Evolutionary conservation across 2,329 filamentous ascomycete species (phyloP), one percentile per base, ranked within the genome.

Genomic region (Beauveria sp.): DNA sequence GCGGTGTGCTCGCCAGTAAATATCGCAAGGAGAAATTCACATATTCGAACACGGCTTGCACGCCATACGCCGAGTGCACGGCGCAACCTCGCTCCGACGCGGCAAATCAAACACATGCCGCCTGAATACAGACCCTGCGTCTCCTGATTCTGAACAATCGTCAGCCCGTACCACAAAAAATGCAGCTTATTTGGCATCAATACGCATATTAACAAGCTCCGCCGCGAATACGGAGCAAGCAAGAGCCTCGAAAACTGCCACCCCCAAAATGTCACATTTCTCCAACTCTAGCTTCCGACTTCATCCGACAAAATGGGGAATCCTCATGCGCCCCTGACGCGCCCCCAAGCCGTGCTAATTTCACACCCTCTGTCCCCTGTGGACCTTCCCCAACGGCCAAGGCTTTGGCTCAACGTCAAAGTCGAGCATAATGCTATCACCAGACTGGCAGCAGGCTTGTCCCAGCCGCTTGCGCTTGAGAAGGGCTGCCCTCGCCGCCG

Each of bases 301-400:
- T 62, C 26, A 20, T 58, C 60, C 60, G 60, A 62, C 46, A 46
- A 58, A 57, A 58, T 62, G 54, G 60, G 30, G 60, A 62, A 45
- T 30, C 22, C 60, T 45, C 42, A 57, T 57, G 60, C 54, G 46
- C 28, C 60, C 54, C 60, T 50, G 46, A 51, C 4, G 43, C 53
- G 38, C 47, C 54, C 53, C 47, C 46, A 58, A 58, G 6, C 20
- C 18, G 53, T n/a, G 26, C 49, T 62, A 58, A 54, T 53, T 30
- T 46, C 47, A 57, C 54, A 9, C 60, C 51, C 47, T 46, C 18
- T 9, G 52, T 34, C 45, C 53, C 14, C 5, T 10, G 54, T 58
- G 60, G 60, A 24, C 28, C 55, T 24, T 30, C 42, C 60, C 54
- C 60, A 58, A 58, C 60, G 34, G 51, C 50, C 49, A 28, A 43